These are phyloP conservation scores for Eucalyptus tenuipes DNA, from an alignment of 345 rosid genomes.

Conservation along the genomic window DNA sequence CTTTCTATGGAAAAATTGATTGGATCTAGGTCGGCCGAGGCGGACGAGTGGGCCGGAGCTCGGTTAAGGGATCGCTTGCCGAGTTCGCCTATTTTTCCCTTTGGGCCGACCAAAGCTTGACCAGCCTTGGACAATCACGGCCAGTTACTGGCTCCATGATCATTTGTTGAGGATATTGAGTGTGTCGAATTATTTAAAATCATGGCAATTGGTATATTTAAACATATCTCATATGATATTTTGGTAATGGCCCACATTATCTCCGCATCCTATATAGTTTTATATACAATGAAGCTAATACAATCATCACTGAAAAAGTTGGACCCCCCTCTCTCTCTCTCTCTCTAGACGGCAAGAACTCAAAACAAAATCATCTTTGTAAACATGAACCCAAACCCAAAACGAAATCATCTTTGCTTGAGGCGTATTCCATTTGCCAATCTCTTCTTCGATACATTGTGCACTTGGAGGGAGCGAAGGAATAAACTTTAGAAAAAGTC, in stretches of 20 bases:
- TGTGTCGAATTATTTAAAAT: not conserved
- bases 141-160: not conserved
- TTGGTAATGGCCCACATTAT: not conserved
- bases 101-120: not conserved
- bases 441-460: not conserved
- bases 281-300: not conserved
- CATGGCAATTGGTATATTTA: rapidly evolving
- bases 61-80: not conserved
- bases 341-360: not conserved
- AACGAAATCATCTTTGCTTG: not conserved
- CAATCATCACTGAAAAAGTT: not conserved
- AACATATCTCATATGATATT: not conserved
- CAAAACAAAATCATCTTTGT: not conserved
- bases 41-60: rapidly evolving
- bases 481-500: not conserved
- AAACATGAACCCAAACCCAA: not conserved
- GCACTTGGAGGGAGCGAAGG: not conserved
- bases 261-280: no score
- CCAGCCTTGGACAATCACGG: rapidly evolving
- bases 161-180: not conserved
- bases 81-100: not conserved
- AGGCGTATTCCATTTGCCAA: not conserved
- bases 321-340: not conserved
- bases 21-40: not conserved
- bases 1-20: not conserved